Evolutionary conservation across 2,329 filamentous ascomycete species (phyloP).

Genomic region (Diaporthe destruens): DNA sequence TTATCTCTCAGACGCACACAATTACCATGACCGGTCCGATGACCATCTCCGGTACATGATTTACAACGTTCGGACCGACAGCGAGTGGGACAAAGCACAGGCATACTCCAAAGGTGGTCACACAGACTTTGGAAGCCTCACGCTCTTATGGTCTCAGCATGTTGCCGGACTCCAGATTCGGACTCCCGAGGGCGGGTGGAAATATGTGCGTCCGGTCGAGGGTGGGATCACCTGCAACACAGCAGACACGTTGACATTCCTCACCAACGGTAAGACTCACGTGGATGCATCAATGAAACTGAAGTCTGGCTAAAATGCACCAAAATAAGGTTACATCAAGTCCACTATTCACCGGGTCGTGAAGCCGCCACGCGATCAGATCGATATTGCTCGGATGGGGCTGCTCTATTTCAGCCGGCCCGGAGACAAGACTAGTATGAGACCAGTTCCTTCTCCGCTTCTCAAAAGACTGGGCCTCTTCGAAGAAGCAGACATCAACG

Average conservation of each 20-base stretch:
- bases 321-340: neutral
- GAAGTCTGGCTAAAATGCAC: neutral
- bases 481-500: neutral
- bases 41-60: conserved; percentile 17
- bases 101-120: conserved; percentile 10
- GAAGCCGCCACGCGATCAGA: conserved; percentile 4
- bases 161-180: conserved; percentile 7
- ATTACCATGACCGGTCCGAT: conserved; percentile 10
- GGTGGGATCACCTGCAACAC: conserved; percentile 18
- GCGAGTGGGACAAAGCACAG: conserved; percentile 16
- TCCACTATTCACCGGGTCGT: conserved; percentile 19
- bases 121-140: conserved; percentile 13
- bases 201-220: neutral
- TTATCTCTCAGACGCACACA: conserved; percentile 12
- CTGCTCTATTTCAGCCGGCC: conserved; percentile 10
- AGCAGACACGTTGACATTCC: conserved; percentile 18
- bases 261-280: neutral
- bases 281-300: neutral
- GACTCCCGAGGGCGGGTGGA: neutral
- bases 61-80: conserved; percentile 3
- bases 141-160: conserved; percentile 1
- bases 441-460: conserved; percentile 4
- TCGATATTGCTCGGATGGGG: conserved; percentile 6
- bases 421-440: neutral
- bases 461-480: neutral